Base-by-base conservation (phyloP, 352 stramenopile genomes). In the Phytophthora ramorum region DNA sequence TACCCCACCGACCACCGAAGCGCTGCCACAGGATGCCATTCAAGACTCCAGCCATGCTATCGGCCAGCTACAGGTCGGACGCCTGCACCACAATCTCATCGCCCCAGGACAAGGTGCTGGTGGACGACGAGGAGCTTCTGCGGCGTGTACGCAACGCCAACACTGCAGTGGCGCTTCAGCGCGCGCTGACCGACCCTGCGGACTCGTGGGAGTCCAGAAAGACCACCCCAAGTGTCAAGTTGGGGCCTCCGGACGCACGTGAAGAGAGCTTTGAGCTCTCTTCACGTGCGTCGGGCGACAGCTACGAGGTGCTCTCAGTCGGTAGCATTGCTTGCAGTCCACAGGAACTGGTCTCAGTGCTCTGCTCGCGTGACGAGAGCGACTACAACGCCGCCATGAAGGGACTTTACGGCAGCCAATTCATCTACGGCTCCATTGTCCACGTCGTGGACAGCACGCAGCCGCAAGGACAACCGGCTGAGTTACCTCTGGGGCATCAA, bases 341-440 rank as follows among this genome's bases (percentile, higher is more conserved):
- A 0, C 58, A 75, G 12, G 75, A 83, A 37, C 19, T 83, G 6
- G 61, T 55, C 10, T 46, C 63, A 0, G 50, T 79, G 7, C 32
- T 83, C 30, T 63, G 62, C 12, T 22, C 71, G 7, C 40, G 34
- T 1, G 49, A 69, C 26, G 75, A 83, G 46, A 75, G 24, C 35
- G 53, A 70, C 9, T 76, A 76, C 38, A 84, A 84, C 49, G 44
- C 65, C 0, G 60, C 59, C 2, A 84, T 84, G 75, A 80, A 69
- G 26, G 75, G 51, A 9, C 38, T 81, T 0, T 76, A 81, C 48
- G 62, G 66, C n/a, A 48, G 55, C 8, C 63, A 76, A 32, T 84
- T 76, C 40, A 85, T 87, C 58, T 85, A 85, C 55, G 78, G 78
- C 26, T 81, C 71, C 3, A 43, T 87, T 4, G 73, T 87, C 45